Evolutionary conservation across 2,329 filamentous ascomycete species (phyloP).

Genomic region (Septoria linicola): DNA sequence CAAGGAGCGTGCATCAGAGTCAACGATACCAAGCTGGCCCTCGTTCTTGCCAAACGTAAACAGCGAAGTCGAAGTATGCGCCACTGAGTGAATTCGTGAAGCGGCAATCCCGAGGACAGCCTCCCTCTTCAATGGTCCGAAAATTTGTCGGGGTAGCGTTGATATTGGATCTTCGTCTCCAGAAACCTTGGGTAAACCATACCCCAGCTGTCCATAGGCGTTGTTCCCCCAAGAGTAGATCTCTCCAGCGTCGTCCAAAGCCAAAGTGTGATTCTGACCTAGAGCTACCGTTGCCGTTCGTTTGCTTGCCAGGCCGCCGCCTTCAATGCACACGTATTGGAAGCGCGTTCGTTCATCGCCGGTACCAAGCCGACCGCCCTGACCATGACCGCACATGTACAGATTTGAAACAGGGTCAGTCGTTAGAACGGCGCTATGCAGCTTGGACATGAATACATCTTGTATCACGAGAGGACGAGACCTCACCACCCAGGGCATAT

Average conservation of each 20-base stretch:
- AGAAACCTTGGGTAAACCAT: conserved; percentile 67
- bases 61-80: conserved; percentile 74
- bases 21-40: conserved; percentile 89
- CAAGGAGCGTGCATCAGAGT: conserved; percentile 88
- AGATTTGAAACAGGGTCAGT: conserved; percentile 85
- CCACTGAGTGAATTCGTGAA: conserved; percentile 87
- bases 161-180: conserved; percentile 84
- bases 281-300: conserved; percentile 76
- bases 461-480: conserved; percentile 72
- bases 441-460: conserved; percentile 83
- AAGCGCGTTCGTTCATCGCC: conserved; percentile 90
- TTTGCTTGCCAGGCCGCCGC: conserved; percentile 68
- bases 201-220: conserved; percentile 80
- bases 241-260: conserved; percentile 80
- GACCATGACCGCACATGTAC: conserved; percentile 88
- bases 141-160: conserved; percentile 79
- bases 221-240: conserved; percentile 96
- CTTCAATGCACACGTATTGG: conserved; percentile 77
- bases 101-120: conserved; percentile 77
- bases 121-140: conserved; percentile 87
- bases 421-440: conserved; percentile 86
- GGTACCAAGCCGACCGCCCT: conserved; percentile 82
- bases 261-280: conserved; percentile 88
- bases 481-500: conserved; percentile 70
- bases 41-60: conserved; percentile 96